Conservation (phyloP, 805 yeast genomes). For the Ogataea ganodermae region DNA sequence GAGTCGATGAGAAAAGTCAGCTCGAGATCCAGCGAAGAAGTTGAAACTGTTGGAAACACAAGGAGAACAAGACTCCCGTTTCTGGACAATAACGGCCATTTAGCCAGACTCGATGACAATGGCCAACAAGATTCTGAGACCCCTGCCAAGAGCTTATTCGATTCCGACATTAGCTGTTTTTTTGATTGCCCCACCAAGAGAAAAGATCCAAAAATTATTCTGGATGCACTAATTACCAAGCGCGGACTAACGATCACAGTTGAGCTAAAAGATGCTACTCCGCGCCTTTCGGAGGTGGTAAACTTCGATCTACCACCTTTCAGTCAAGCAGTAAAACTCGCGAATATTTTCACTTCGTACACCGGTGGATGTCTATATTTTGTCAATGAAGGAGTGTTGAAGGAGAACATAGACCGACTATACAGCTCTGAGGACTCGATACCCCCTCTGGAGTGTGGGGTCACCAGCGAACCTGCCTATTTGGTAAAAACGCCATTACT, state of each 20-base stretch:
- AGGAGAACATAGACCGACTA: constrained; percentile 55
- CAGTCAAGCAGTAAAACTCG: constrained; percentile 62
- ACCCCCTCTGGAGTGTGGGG: constrained; percentile 9
- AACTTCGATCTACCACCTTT: constrained; percentile 66
- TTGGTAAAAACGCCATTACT: constrained; percentile 21
- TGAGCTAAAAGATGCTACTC: constrained; percentile 1
- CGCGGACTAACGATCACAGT: not conserved
- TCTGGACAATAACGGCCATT: constrained; percentile 61
- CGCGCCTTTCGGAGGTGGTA: constrained; percentile 30
- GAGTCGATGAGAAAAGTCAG: not conserved
- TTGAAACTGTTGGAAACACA: not conserved
- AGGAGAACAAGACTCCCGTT: constrained; percentile 50
- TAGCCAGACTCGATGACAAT: constrained; percentile 41
- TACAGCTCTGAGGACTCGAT: constrained; percentile 41
- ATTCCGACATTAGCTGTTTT: constrained; percentile 63
- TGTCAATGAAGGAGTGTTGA: constrained; percentile 71
- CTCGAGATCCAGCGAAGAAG: not conserved
- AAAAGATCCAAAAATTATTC: not conserved
- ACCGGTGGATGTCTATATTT: constrained; percentile 78
- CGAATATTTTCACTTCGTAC: constrained; percentile 68
- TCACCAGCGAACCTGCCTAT: too few relatives aligned
- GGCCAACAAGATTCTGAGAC: constrained; percentile 63
- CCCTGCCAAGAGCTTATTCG: constrained; percentile 72
- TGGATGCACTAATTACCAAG: not conserved
- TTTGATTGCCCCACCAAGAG: constrained; percentile 1